Percentiles rank a stretch among this genome's conserved stretches.
These are phyloP conservation scores for Chaetomiaceae sp. DNA, from an alignment of 2,329 filamentous ascomycete species.

Conservation along the genomic window DNA sequence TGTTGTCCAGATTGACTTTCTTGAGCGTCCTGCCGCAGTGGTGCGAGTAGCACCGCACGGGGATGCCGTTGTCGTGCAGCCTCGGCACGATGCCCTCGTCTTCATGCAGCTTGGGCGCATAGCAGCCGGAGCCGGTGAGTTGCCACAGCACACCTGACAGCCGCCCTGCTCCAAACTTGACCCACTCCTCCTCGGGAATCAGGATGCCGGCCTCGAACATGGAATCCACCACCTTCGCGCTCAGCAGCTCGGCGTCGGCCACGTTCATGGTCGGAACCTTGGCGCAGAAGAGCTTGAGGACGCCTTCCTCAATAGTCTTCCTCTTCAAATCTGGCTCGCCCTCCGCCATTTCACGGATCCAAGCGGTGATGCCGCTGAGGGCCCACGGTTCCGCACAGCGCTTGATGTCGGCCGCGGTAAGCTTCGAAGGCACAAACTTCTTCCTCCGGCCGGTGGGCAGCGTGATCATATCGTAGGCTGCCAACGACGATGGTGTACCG, in stretches of 20 bases:
- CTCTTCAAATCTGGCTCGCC: conserved; percentile 83
- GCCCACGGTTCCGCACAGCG: conserved; percentile 90
- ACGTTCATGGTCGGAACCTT: conserved; percentile 99
- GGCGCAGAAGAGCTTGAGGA: conserved; percentile 82
- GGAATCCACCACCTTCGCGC: conserved; percentile 66
- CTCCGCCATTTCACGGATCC: conserved; percentile 85
- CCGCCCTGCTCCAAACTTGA: conserved; percentile 76
- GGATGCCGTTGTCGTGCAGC: conserved; percentile 63
- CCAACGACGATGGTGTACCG: conserved; percentile 41
- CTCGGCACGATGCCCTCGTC: conserved; percentile 56
- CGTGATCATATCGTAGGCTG: conserved; percentile 76
- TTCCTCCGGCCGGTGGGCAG: conserved; percentile 72
- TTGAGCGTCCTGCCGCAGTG: conserved; percentile 92
- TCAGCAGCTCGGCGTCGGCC: conserved; percentile 86
- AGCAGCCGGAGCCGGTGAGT: conserved; percentile 84
- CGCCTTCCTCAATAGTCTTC: conserved; percentile 77
- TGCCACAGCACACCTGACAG: conserved; percentile 92
- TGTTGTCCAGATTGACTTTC: conserved; percentile 80
- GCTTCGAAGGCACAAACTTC: conserved; percentile 79
- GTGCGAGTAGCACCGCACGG: conserved; percentile 82
- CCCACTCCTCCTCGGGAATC: conserved; percentile 91
- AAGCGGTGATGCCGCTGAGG: conserved; percentile 75
- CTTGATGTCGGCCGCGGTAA: conserved; percentile 73
- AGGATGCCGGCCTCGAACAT: conserved; percentile 77
- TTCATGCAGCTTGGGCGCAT: conserved; percentile 76